phyloP scores from a whole-genome alignment of 371 early-diverging fungal species.

The Circinella minor region DNA sequence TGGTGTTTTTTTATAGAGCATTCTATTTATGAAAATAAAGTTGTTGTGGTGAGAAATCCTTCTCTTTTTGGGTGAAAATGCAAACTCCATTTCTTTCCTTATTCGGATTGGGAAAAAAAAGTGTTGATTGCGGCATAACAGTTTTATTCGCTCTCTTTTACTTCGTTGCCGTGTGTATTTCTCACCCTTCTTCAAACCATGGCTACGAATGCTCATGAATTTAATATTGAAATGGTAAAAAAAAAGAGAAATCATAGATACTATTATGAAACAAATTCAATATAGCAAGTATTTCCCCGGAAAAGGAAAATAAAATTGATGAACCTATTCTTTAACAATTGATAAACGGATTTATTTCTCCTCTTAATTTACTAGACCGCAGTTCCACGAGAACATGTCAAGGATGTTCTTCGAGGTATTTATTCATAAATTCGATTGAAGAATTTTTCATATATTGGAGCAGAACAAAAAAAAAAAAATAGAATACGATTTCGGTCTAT shows the following conservation, averaged over 20 bases:
- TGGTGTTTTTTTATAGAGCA: background rate
- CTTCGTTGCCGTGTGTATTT: background rate
- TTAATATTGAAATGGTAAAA: constrained; percentile 54
- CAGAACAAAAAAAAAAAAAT: background rate
- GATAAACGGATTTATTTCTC: constrained; percentile 10
- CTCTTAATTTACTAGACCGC: constrained; percentile 47
- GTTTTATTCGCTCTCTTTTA: background rate
- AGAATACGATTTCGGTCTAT: background rate
- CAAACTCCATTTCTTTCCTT: too few relatives aligned
- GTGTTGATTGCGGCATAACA: background rate
- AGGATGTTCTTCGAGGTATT: constrained; percentile 69
- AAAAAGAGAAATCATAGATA: background rate
- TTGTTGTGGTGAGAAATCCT: too few relatives aligned
- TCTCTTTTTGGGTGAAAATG: too few relatives aligned
- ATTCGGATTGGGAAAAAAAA: background rate
- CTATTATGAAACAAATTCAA: too few relatives aligned
- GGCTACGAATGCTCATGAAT: constrained; percentile 34
- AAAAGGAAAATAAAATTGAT: too few relatives aligned
- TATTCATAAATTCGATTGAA: background rate
- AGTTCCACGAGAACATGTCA: constrained; percentile 57
- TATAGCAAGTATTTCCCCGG: too few relatives aligned
- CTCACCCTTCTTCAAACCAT: constrained; percentile 9
- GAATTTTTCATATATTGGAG: background rate
- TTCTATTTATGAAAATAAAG: too few relatives aligned
- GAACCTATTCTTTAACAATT: background rate